Evolutionary conservation across 345 rosid genomes (phyloP).

Genomic region (Pistacia integerrima): DNA sequence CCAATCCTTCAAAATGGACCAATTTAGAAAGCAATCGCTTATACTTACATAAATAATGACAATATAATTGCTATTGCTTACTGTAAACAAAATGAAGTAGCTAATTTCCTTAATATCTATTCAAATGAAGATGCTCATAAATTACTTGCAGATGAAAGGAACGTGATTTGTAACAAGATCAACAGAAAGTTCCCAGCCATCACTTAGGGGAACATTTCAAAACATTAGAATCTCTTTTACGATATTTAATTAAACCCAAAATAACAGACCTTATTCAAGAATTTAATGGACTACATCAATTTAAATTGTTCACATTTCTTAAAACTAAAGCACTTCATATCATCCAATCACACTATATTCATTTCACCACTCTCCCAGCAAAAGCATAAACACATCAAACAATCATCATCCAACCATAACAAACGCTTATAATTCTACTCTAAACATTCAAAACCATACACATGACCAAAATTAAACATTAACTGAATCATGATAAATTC

Average conservation of each 20-base stretch:
- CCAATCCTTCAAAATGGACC: conserved; percentile 68
- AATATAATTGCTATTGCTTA: background rate
- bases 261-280: background rate
- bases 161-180: background rate
- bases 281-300: no score
- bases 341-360: background rate
- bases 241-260: background rate
- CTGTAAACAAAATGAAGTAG: background rate
- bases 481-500: background rate
- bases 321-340: background rate
- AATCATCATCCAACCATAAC: background rate
- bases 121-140: background rate
- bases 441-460: background rate
- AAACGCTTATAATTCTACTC: background rate
- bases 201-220: background rate
- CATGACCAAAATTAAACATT: background rate
- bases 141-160: background rate
- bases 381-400: background rate
- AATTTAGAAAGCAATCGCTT: conserved; percentile 10
- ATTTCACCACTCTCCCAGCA: background rate
- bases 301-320: background rate
- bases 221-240: background rate
- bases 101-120: background rate
- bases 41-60: background rate
- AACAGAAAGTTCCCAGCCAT: background rate